Evolutionary conservation across 495 filamentous ascomycete species (phyloP).

Genomic region (Cladorrhinum samala): DNA sequence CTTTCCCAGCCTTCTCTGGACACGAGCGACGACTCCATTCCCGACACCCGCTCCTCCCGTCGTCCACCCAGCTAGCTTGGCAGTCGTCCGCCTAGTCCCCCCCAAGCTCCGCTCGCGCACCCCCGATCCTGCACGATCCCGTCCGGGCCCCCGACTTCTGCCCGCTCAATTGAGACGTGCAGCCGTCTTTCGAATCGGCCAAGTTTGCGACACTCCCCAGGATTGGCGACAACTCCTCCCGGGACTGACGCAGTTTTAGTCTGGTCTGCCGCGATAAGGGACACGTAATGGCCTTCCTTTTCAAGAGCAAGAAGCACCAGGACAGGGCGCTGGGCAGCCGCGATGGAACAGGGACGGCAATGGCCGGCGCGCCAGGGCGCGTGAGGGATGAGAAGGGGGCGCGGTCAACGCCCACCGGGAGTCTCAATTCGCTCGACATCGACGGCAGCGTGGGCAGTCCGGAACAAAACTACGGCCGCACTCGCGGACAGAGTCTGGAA

Average conservation of each 20-base stretch:
- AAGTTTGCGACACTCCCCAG: background rate
- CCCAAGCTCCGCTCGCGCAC: slow-evolving; percentile 1
- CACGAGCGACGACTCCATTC: slow-evolving; percentile 28
- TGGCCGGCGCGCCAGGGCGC: slow-evolving; percentile 35
- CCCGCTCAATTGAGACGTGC: slow-evolving; percentile 14
- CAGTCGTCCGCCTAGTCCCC: slow-evolving; percentile 10
- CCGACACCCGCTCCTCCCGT: slow-evolving; percentile 8
- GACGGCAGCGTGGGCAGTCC: slow-evolving; percentile 45
- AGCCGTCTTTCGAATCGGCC: background rate
- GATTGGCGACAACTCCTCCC: background rate
- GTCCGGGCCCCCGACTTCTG: slow-evolving; percentile 8
- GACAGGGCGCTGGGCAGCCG: slow-evolving; percentile 40
- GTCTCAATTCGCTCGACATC: slow-evolving; percentile 46
- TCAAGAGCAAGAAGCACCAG: slow-evolving; percentile 64
- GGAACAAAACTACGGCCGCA: slow-evolving; percentile 37
- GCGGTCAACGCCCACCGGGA: slow-evolving; percentile 49
- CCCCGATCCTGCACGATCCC: slow-evolving; percentile 11
- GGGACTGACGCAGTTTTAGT: slow-evolving; percentile 5
- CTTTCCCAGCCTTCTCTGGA: slow-evolving; percentile 33
- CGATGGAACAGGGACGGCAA: slow-evolving; percentile 33
- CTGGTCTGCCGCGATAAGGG: slow-evolving; percentile 1
- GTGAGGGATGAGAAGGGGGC: slow-evolving; percentile 45
- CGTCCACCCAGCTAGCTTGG: slow-evolving; percentile 8
- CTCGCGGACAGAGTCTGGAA: slow-evolving; percentile 33
- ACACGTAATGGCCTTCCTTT: slow-evolving; percentile 62